Base-by-base conservation (phyloP, 371 early-diverging fungal species). In the Rhizopus microsporus region DNA sequence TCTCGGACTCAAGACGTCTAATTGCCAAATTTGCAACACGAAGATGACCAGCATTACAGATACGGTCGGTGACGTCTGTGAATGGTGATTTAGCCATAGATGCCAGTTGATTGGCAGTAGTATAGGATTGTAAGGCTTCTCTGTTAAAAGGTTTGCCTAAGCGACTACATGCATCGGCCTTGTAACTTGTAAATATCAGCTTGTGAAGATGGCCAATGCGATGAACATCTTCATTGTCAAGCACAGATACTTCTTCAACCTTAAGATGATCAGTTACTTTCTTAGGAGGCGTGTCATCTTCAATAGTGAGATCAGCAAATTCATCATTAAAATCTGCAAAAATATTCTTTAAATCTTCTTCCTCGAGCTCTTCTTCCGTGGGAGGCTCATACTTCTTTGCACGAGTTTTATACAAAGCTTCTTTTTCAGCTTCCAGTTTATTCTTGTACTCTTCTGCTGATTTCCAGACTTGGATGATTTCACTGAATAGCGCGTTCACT, bases 311-410 rank as follows among this genome's bases (percentile, higher is more conserved):
- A 53, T 77, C 80, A 12, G 60, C 78, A 56, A 84, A 85, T 39
- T 81, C 84, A 39, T 85, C 81, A 23, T 81, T 76, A 61, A 84
- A 90, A 58, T 90, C 89, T 3, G 92, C 93, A 81, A 95, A 94
- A 42, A 86, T 75, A 56, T 87, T 85, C 47, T 72, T 75, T 54
- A 91, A 72, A 50, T 92, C 86, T 43, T 69, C 72, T 57, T 89
- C 91, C 30, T 90, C 89, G 1, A 82, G 72, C 38, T 88, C 89
- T 55, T 91, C 92, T 30, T 89, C 90, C 13, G 85, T 84, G 23
- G 75, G 60, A 48, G 87, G 77, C 23, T 85, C 80, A 44, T 89
- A 81, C 40, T 78, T 82, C 58, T 78, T 82, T 39, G 82, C 81
- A 40, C 88, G 87, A 52, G 82, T 83, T 66, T 88, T 89, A 78